Base-by-base conservation (phyloP, 2,329 filamentous ascomycete genomes). In the Coniochaeta pulveracea region DNA sequence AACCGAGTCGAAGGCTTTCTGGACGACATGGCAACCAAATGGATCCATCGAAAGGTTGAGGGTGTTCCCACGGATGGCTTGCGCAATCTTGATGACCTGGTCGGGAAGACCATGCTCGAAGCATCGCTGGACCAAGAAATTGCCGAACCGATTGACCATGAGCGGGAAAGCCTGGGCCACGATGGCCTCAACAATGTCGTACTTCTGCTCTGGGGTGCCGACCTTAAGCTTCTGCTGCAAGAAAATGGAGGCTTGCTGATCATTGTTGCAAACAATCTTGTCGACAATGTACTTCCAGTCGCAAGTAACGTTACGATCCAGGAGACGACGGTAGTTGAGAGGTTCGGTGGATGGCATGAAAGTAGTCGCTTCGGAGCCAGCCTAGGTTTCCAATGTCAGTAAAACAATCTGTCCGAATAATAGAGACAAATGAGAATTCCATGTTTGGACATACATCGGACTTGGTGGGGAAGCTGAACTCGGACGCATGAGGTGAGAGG, bases 231-330 rank as follows among this genome's bases (percentile, higher is more conserved):
- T 98, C 61, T 98, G 91, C 56, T 98, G 91, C 27, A 98, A 67
- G 60, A 98, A 98, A 49, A 98, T 96, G 3, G 91, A 98, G 8
- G 93, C 91, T 58, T 98, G 91, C 58, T 98, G 91, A 52, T 98
- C 91, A 56, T 98, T 96, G 63, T 88, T 95, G 72, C 85, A 93
- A 44, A 98, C 88, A 52, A 98, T 98, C 67, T 96, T 96, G 64
- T 98, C 89, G 35, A 98, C 91, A 47, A 98, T 95, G 55, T 94
- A 95, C 61, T 91, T 93, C 91, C 89, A 98, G 63, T 98, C 93
- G 61, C 89, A 96, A 50, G 84, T 93, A 57, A 93, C 85, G 52
- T 89, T 94, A 50, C 88, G 86, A 51, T 98, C 91, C 29, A 96
- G 75, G 24, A 98, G 72, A 36, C 88, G 86, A 39, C 91, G 86